Percentiles rank a stretch among this genome's conserved stretches.
phyloP scores from a whole-genome alignment of 306 rosid genomes.

The Cucumis melo region DNA sequence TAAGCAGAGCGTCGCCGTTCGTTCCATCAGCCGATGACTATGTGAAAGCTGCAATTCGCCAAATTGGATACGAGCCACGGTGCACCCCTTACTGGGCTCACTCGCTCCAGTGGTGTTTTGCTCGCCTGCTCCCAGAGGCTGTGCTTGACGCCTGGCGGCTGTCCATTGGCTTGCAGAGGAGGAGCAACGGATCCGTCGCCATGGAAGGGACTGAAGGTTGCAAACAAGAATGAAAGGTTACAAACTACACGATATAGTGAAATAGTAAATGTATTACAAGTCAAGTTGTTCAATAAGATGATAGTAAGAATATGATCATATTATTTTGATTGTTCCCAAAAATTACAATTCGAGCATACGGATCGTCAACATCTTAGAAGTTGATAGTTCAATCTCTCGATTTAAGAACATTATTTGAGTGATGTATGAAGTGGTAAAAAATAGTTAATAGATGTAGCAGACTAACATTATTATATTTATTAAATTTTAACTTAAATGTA shows the following conservation, averaged over 20 bases:
- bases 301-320: not conserved
- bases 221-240: not conserved
- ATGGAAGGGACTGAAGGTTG: not conserved
- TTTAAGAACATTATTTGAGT: no score
- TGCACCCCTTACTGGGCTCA: conserved; percentile 77
- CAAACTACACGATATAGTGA: not conserved
- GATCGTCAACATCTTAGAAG: not conserved
- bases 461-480: no score
- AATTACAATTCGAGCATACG: not conserved
- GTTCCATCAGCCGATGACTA: conserved; percentile 52
- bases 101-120: conserved; percentile 42
- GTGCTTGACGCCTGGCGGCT: conserved; percentile 63
- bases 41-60: conserved; percentile 32
- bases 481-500: no score
- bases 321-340: no score
- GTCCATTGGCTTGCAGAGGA: conserved; percentile 20
- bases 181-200: not conserved
- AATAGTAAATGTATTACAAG: not conserved
- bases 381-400: no score
- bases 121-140: conserved; percentile 24
- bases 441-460: no score
- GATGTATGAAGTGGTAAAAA: no score
- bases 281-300: not conserved
- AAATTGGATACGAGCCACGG: conserved; percentile 34
- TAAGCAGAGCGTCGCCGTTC: conserved; percentile 28